Percentiles rank a stretch among this genome's conserved stretches.
These are phyloP conservation scores for Coleophoma eucalyptorum DNA, from an alignment of 2,329 filamentous ascomycete genomes.

Conservation along the genomic window DNA sequence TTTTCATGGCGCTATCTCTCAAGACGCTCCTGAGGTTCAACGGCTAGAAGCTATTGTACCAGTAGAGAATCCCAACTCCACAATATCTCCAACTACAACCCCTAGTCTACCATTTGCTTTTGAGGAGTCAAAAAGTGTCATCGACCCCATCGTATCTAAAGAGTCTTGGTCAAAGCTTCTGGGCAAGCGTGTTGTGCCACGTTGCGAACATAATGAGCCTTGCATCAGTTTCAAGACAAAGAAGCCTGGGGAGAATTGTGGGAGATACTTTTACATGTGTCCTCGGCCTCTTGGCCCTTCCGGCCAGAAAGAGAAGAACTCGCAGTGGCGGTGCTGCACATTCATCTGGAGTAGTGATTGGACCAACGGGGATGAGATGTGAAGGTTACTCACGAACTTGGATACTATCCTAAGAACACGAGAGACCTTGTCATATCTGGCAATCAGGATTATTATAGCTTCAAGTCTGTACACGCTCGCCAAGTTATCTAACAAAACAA, in stretches of 20 bases:
- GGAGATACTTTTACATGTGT: constrained; percentile 63
- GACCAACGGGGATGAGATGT: neutral
- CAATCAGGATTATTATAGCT: too few species aligned
- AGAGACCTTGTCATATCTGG: too few species aligned
- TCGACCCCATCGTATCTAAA: constrained; percentile 70
- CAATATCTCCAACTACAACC: neutral
- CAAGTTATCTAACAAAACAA: too few species aligned
- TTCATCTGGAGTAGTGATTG: constrained; percentile 51
- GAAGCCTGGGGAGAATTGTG: constrained; percentile 82
- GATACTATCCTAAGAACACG: too few species aligned
- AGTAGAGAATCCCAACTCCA: neutral
- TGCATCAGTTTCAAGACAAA: constrained; percentile 83
- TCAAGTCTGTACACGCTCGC: too few species aligned
- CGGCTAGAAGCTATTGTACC: neutral
- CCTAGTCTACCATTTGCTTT: constrained; percentile 1
- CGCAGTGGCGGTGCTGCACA: constrained; percentile 82
- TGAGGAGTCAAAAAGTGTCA: constrained; percentile 31
- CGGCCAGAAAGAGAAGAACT: constrained; percentile 78
- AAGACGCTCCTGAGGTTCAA: neutral
- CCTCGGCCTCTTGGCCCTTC: constrained; percentile 75
- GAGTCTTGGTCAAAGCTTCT: constrained; percentile 86
- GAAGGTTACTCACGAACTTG: too few species aligned
- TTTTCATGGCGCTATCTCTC: neutral
- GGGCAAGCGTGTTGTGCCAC: constrained; percentile 67
- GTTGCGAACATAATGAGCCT: constrained; percentile 84